Evolutionary conservation across 495 filamentous ascomycete genomes (phyloP), one percentile per base, ranked within the genome.

Genomic region (Aspergillus diversus): DNA sequence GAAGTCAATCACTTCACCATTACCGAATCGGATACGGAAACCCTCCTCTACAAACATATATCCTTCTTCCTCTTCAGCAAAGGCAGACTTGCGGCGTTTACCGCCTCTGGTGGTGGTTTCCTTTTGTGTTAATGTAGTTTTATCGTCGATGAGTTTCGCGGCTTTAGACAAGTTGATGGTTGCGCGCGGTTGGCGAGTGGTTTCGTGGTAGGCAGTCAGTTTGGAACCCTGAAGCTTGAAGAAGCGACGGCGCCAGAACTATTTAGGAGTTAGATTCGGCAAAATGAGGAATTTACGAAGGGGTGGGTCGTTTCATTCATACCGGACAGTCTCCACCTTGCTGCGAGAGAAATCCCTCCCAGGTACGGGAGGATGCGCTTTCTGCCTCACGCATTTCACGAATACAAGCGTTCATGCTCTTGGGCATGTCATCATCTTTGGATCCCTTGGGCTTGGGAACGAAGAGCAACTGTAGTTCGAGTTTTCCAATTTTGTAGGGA

Each of bases 1-100:
- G 76, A 99, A 99, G 74, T 99, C 95, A 64, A 99, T 99, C 46
- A 94, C 87, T 77, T 99, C 95, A 54, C 95, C 95, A 71, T 99
- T 99, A 62, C 89, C 93, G 75, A 99, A 99, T 57, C 93, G 92
- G 73, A 99, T 94, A 37, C 95, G 91, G 86, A 99, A 99, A 12
- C 96, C 95, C 72, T 98, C 96, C 75, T 99, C 95, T 27, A 99
- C 95, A 68, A 98, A 98, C 92, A 97, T 97, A 79, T 98, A 99
- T 52, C 96, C 95, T 69, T 99, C 95, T 75, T 98, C 96, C 69
- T 98, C 96, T 74, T 98, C 95, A 7, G 96, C 93, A 68, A 99
- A 99, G 33, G 91, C 95, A 56, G 92, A 96, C 71, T 95, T 93
- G 39, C 95, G 88, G 27, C 95, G 87, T 65, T 88, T 88, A 59